A percentile compares a stretch with the other conserved stretches of the same genome.
phyloP scores from a whole-genome alignment of 140 eudicot species.

The Ambrosia hybrid region DNA sequence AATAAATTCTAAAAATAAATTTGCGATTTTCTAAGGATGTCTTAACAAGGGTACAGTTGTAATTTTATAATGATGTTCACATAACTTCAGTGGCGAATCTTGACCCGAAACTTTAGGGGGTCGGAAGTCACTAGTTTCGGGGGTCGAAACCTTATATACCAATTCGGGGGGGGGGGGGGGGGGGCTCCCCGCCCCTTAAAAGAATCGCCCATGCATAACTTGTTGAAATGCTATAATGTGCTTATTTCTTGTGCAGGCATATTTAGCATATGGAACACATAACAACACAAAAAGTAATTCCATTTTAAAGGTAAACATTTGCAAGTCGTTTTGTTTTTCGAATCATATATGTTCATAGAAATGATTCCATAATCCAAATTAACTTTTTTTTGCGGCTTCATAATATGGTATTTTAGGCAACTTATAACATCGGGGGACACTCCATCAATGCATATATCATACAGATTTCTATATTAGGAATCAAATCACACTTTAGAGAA shows the following conservation, averaged over 20 bases:
- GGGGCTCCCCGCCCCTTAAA: too few relatives aligned
- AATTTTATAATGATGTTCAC: not conserved
- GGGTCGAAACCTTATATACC: too few relatives aligned
- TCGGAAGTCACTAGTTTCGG: too few relatives aligned
- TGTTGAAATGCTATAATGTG: conserved; percentile 14
- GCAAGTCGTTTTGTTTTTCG: not conserved
- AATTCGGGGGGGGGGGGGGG: too few relatives aligned
- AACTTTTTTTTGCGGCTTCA: not conserved
- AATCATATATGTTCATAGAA: not conserved
- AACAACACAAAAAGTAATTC: conserved; percentile 57
- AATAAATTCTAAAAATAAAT: not conserved
- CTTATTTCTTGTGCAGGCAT: conserved; percentile 62
- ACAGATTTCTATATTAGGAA: conserved; percentile 71
- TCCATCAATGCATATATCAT: conserved; percentile 69
- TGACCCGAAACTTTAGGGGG: too few relatives aligned
- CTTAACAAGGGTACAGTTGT: conserved; percentile 8
- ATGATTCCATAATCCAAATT: not conserved
- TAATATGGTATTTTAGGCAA: conserved; percentile 49
- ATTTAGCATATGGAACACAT: conserved; percentile 84
- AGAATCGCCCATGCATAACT: not conserved
- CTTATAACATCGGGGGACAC: conserved; percentile 80
- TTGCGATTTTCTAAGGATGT: not conserved
- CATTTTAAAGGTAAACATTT: conserved; percentile 57
- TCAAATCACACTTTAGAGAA: conserved; percentile 70
- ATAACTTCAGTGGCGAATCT: not conserved